phyloP scores from a whole-genome alignment of 306 rosid species.

The Quercus dentata region DNA sequence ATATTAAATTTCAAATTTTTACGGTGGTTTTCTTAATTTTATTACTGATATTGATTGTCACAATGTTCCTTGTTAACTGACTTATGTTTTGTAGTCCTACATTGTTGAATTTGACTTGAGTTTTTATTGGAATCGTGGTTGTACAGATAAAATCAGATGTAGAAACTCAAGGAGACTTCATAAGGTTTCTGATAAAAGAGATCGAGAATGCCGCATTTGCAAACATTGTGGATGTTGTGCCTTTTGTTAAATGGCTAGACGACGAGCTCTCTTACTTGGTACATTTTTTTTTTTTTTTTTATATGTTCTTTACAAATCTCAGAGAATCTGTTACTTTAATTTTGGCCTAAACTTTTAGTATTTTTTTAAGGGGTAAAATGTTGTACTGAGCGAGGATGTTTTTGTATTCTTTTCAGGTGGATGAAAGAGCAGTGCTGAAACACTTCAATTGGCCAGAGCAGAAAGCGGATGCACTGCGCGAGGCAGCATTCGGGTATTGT shows the following conservation, averaged over 20 bases:
- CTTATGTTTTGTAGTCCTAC: too few relatives aligned
- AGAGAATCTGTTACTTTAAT: not conserved
- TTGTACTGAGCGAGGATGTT: not conserved
- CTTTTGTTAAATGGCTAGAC: conserved; percentile 98
- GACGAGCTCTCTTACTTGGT: conserved; percentile 97
- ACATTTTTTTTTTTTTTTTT: not conserved
- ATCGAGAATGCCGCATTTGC: conserved; percentile 87
- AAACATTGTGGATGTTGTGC: conserved; percentile 78
- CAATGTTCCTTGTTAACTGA: too few relatives aligned
- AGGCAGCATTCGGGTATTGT: conserved; percentile 91
- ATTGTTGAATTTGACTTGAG: not conserved
- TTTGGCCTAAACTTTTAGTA: not conserved
- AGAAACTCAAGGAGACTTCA: conserved; percentile 95
- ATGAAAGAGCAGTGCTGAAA: conserved; percentile 97
- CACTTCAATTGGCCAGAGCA: conserved; percentile 99
- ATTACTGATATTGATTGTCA: too few relatives aligned
- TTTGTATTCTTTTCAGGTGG: conserved; percentile 46
- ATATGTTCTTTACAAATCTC: not conserved
- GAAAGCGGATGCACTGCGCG: conserved; percentile 91
- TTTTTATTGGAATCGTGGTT: not conserved
- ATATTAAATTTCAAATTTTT: too few relatives aligned
- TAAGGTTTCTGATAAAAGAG: conserved; percentile 79
- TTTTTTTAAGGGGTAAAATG: not conserved
- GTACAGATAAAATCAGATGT: conserved; percentile 92
- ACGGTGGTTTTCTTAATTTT: too few relatives aligned